phyloP scores from a whole-genome alignment of 352 stramenopile species.

The Pythium catenulatum region DNA sequence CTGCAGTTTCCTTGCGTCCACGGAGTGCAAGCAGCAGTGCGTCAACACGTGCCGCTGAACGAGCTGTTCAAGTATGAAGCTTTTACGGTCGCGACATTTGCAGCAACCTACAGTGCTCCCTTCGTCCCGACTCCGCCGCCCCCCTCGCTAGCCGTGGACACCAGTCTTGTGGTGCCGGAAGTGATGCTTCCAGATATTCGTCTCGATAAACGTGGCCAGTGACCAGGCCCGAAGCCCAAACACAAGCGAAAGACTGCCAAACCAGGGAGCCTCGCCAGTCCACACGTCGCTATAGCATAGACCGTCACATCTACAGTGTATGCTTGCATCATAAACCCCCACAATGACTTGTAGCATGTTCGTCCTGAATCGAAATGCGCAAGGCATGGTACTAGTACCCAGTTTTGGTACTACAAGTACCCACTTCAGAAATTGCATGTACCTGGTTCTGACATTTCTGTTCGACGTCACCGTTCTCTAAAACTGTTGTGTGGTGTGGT shows the following conservation, averaged over 20 bases:
- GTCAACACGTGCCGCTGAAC: background rate
- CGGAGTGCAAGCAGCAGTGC: slow-evolving; percentile 14
- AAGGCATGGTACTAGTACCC: too few species aligned
- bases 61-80: background rate
- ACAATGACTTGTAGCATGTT: too few species aligned
- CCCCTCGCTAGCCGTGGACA: background rate
- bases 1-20: slow-evolving; percentile 31
- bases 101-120: background rate
- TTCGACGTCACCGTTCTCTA: too few species aligned
- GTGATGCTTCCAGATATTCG: background rate
- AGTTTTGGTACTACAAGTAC: too few species aligned
- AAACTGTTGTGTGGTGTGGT: too few species aligned
- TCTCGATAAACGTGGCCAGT: slow-evolving; percentile 5
- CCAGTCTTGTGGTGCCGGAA: background rate
- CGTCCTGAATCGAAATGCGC: too few species aligned
- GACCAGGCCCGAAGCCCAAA: slow-evolving; percentile 28
- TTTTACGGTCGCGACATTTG: background rate
- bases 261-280: background rate
- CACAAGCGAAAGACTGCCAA: slow-evolving; percentile 36
- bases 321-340: too few species aligned
- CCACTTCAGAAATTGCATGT: too few species aligned
- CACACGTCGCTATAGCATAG: background rate
- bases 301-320: too few species aligned
- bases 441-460: too few species aligned
- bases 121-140: background rate